Base-by-base conservation (phyloP, 2,329 filamentous ascomycete species). In the Aspergillus sergii region DNA sequence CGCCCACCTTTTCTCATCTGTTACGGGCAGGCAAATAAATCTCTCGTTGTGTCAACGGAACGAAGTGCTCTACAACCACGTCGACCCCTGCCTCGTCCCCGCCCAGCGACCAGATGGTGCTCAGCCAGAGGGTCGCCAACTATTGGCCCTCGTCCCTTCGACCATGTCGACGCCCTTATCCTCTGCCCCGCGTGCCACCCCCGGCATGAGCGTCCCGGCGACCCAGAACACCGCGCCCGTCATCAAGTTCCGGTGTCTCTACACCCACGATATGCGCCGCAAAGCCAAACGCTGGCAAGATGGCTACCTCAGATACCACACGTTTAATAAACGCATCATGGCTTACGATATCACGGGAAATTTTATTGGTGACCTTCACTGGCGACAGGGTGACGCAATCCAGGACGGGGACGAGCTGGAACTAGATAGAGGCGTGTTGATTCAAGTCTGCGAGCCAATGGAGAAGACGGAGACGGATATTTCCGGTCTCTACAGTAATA, bases 251-350 rank as follows among this genome's bases (percentile, higher is more conserved):
- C 85, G 87, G 65, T 97, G 94, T 76, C 88, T 97, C 5, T 97
- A 92, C 78, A 96, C 93, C 2, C 88, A 92, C 74, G 94, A 97
- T 74, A 77, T 96, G 48, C 88, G 89, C 58, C 88, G 92, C 61
- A 97, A 97, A 80, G 89, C 92, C 70, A 97, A 97, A 76, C 85
- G 92, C 64, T 97, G 94, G 94, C 92, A 96, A 72, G 94, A 97
- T 89, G 94, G 94, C 41, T 88, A 88, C 58, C 86, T 97, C 65
- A 91, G 90, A 67, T 96, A 90, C 68, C 94, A 97, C 74, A 90
- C 91, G 0, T 97, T 96, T 85, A 97, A 97, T 80, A 92, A 89
- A 73, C 88, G 92, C 5, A 83, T 95, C 64, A 96, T 97, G 92
- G 91, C 96, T 8, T 94, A 95, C 71, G 93, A 97, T 75, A 88